These are phyloP conservation scores for Excoecaria cochinchinensis DNA, from an alignment of 345 rosid species.

Conservation along the genomic window DNA sequence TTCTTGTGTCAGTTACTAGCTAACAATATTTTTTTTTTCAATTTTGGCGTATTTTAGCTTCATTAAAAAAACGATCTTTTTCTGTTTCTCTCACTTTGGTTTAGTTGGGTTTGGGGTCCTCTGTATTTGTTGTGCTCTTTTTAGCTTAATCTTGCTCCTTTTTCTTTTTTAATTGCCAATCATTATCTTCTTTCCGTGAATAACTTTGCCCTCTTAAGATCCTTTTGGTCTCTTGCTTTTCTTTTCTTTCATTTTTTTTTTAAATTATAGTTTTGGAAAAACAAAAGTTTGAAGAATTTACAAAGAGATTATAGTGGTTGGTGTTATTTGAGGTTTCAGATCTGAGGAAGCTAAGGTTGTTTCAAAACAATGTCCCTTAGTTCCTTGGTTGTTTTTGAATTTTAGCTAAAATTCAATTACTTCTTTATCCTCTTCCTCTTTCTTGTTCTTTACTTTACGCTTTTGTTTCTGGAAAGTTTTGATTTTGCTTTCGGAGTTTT, in stretches of 20 bases:
- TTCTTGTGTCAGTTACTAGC: constrained; percentile 1
- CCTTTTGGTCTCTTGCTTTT: constrained; percentile 18
- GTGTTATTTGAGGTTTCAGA: constrained; percentile 37
- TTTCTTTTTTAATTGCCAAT: constrained; percentile 38
- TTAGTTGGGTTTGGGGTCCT: constrained; percentile 25
- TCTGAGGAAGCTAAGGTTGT: constrained; percentile 41
- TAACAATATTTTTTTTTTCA: neutral
- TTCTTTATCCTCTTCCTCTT: constrained; percentile 17
- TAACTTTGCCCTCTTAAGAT: constrained; percentile 23
- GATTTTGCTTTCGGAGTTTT: neutral
- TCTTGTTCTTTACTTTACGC: constrained; percentile 6
- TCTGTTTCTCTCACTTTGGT: constrained; percentile 2
- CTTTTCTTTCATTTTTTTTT: constrained; percentile 1
- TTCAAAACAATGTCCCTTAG: constrained; percentile 25
- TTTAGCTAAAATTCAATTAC: constrained; percentile 11
- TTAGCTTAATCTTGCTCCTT: constrained; percentile 2
- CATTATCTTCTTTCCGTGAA: constrained; percentile 22
- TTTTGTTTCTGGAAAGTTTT: neutral
- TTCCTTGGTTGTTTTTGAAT: constrained; percentile 30
- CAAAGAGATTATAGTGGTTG: constrained; percentile 1
- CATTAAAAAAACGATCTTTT: neutral
- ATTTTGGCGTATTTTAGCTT: constrained; percentile 10
- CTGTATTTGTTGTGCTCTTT: constrained; percentile 3
- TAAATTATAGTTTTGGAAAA: neutral
- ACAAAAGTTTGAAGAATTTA: neutral